phyloP scores from a whole-genome alignment of 1,284 basidiomycete species.

The Puccinia horiana region DNA sequence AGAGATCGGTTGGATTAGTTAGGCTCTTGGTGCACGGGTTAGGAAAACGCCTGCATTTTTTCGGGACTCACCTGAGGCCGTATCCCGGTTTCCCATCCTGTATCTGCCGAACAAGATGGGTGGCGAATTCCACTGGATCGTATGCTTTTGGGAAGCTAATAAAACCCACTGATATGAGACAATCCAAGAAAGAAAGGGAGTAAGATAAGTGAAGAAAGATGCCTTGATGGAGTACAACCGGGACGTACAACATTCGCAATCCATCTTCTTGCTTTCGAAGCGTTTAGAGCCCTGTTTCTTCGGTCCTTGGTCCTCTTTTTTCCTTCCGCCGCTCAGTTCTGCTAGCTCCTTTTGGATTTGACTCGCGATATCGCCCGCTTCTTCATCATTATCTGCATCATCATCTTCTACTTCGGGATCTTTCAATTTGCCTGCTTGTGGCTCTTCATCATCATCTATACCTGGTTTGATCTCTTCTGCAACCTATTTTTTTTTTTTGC shows the following conservation, averaged over 20 bases:
- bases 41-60: background rate
- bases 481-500: conserved; percentile 27
- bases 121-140: conserved; percentile 19
- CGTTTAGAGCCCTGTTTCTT: background rate
- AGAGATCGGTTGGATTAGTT: background rate
- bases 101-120: conserved; percentile 14
- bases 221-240: background rate
- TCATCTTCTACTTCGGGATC: background rate
- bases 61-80: background rate
- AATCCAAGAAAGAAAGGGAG: background rate
- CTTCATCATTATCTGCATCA: background rate
- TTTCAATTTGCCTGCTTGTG: background rate
- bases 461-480: conserved; percentile 21
- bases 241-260: conserved; percentile 32
- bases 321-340: background rate
- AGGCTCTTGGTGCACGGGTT: no score
- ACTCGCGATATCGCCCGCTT: conserved; percentile 20
- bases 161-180: conserved; percentile 12
- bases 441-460: background rate
- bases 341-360: conserved; percentile 28
- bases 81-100: conserved; percentile 17
- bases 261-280: conserved; percentile 26
- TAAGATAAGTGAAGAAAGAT: background rate
- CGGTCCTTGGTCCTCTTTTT: background rate
- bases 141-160: conserved; percentile 28